Conservation (phyloP, 768 basidiomycete species). For the Lactifluus rugatus region DNA sequence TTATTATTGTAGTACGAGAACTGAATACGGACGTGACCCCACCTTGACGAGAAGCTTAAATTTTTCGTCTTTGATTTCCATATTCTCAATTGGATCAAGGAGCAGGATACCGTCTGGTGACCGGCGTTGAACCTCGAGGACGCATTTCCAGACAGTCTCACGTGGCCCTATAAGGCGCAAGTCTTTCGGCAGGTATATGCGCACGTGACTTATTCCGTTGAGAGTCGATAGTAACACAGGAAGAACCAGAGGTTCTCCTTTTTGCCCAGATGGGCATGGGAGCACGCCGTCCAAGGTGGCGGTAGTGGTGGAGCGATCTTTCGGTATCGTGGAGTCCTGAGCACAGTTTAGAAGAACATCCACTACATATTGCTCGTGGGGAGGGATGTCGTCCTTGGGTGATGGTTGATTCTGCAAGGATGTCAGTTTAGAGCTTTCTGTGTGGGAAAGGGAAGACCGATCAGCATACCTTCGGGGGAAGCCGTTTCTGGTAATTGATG, state of each 20-base stretch:
- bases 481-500: slow-evolving; percentile 82
- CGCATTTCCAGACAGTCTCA: slow-evolving; percentile 82
- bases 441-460: background rate
- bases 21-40: slow-evolving; percentile 5
- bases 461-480: slow-evolving; percentile 60
- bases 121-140: slow-evolving; percentile 82
- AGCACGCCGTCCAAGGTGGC: slow-evolving; percentile 60
- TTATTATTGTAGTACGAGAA: background rate
- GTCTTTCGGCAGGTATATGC: slow-evolving; percentile 86
- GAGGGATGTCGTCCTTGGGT: slow-evolving; percentile 60
- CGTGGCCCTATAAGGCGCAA: slow-evolving; percentile 63
- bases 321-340: slow-evolving; percentile 46
- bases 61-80: slow-evolving; percentile 92
- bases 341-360: slow-evolving; percentile 86
- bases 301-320: slow-evolving; percentile 44
- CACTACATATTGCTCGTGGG: slow-evolving; percentile 87
- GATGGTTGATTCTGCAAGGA: slow-evolving; percentile 48
- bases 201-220: slow-evolving; percentile 76
- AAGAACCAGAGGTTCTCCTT: slow-evolving; percentile 76
- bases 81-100: slow-evolving; percentile 87
- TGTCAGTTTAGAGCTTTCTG: background rate
- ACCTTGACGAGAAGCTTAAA: slow-evolving; percentile 84
- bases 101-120: slow-evolving; percentile 82
- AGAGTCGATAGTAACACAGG: slow-evolving; percentile 84
- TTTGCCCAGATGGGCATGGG: slow-evolving; percentile 63